Evolutionary conservation across 2,329 filamentous ascomycete genomes (phyloP).

Genomic region (Fusarium albosuccineum): DNA sequence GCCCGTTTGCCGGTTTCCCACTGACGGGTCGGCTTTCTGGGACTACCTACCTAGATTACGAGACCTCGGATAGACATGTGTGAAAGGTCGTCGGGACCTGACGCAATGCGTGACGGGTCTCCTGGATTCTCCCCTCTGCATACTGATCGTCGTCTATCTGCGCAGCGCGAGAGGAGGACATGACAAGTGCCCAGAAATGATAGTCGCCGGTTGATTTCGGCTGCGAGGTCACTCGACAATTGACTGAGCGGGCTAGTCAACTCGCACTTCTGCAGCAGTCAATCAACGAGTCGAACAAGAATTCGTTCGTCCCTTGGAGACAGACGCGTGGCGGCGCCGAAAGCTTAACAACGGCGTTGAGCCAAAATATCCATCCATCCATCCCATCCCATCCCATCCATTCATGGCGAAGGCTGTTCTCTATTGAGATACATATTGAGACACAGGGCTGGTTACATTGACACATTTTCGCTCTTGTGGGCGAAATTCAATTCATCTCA

Average conservation of each 20-base stretch:
- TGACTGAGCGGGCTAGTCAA: slow-evolving; percentile 2
- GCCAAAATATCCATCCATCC: no score
- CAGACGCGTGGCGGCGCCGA: slow-evolving; percentile 4
- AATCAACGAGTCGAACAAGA: no score
- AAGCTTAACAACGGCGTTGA: slow-evolving; percentile 23
- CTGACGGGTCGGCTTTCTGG: not conserved
- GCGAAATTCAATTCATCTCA: no score
- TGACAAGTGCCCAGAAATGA: slow-evolving; percentile 36
- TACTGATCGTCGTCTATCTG: slow-evolving; percentile 27
- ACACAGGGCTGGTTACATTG: no score
- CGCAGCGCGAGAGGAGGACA: slow-evolving; percentile 17
- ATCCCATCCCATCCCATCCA: no score
- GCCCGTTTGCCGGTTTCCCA: not conserved
- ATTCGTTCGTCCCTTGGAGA: no score
- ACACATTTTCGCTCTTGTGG: no score
- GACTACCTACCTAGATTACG: slow-evolving; percentile 9
- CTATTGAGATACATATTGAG: no score
- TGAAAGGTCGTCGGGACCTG: slow-evolving; percentile 21
- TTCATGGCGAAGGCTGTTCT: no score
- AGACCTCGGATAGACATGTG: slow-evolving; percentile 15
- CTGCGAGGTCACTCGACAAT: not conserved
- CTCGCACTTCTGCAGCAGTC: not conserved
- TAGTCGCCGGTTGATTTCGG: slow-evolving; percentile 7
- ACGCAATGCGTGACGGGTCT: slow-evolving; percentile 7
- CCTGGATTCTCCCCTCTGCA: not conserved